These are phyloP conservation scores for Dichomitus squalens DNA, from an alignment of 1,284 basidiomycete genomes.

Conservation along the genomic window DNA sequence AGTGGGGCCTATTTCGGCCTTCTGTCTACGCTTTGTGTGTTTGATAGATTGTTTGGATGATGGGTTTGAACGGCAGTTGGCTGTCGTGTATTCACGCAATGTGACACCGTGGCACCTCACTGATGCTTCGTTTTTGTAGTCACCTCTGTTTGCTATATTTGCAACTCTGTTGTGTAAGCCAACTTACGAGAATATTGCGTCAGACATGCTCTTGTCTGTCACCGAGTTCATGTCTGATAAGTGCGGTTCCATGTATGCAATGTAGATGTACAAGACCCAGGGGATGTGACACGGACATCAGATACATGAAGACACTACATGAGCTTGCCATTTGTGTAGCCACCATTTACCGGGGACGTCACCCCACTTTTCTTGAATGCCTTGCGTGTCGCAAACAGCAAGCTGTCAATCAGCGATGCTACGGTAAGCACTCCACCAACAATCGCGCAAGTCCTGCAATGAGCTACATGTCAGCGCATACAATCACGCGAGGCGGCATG, in stretches of 20 bases:
- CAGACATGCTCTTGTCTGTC: too few relatives aligned
- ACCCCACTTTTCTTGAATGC: slow-evolving; percentile 62
- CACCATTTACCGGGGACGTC: slow-evolving; percentile 34
- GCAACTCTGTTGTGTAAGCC: too few relatives aligned
- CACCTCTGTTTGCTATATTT: too few relatives aligned
- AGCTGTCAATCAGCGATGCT: slow-evolving; percentile 88
- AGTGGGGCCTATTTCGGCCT: background rate
- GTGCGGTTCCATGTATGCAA: too few relatives aligned
- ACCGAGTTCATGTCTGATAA: too few relatives aligned
- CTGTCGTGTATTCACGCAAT: too few relatives aligned
- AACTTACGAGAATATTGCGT: too few relatives aligned
- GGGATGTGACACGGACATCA: slow-evolving; percentile 2
- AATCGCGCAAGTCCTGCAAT: slow-evolving; percentile 90
- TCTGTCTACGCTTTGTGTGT: background rate
- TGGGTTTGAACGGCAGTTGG: background rate
- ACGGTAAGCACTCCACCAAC: slow-evolving; percentile 97
- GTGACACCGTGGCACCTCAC: too few relatives aligned
- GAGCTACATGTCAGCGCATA: background rate
- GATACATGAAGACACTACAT: slow-evolving; percentile 39
- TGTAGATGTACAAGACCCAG: slow-evolving; percentile 15
- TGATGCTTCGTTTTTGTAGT: too few relatives aligned
- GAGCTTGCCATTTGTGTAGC: slow-evolving; percentile 46
- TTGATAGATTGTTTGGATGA: background rate
- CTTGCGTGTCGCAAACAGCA: slow-evolving; percentile 78
- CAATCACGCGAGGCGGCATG: background rate